phyloP scores from a whole-genome alignment of 768 basidiomycete genomes.

The Leucocoprinus birnbaumii region DNA sequence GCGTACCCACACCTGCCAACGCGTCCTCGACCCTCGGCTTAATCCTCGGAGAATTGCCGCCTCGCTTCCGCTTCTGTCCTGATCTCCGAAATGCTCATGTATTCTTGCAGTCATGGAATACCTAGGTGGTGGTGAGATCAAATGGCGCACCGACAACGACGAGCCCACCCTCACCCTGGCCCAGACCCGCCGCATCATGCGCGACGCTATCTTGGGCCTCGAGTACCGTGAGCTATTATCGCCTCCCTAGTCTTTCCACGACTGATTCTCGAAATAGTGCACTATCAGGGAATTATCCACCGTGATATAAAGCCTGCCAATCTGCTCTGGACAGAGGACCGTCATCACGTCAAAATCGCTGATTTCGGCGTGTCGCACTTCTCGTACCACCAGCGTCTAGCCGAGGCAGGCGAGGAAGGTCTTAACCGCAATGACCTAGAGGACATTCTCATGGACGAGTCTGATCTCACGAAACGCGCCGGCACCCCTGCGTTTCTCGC shows the following conservation, averaged over 20 bases:
- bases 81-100: constrained; percentile 8
- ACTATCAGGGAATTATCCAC: constrained; percentile 97
- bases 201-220: constrained; percentile 91
- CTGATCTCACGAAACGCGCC: constrained; percentile 85
- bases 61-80: background rate
- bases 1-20: constrained; percentile 26
- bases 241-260: constrained; percentile 13
- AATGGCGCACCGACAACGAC: constrained; percentile 69
- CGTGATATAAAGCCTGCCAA: constrained; percentile 99
- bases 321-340: constrained; percentile 85
- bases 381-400: constrained; percentile 82
- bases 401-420: constrained; percentile 51
- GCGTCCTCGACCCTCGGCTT: background rate
- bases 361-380: constrained; percentile 99
- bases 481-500: constrained; percentile 97
- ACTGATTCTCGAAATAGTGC: constrained; percentile 54
- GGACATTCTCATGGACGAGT: constrained; percentile 77
- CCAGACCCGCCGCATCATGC: constrained; percentile 83
- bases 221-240: constrained; percentile 77
- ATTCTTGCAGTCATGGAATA: constrained; percentile 84
- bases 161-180: constrained; percentile 78
- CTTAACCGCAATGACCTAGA: constrained; percentile 36
- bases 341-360: constrained; percentile 90
- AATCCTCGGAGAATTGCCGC: constrained; percentile 4
- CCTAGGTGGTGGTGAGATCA: constrained; percentile 91